Base-by-base conservation (phyloP, 2,329 filamentous ascomycete species). In the Thyridium curvatum region DNA sequence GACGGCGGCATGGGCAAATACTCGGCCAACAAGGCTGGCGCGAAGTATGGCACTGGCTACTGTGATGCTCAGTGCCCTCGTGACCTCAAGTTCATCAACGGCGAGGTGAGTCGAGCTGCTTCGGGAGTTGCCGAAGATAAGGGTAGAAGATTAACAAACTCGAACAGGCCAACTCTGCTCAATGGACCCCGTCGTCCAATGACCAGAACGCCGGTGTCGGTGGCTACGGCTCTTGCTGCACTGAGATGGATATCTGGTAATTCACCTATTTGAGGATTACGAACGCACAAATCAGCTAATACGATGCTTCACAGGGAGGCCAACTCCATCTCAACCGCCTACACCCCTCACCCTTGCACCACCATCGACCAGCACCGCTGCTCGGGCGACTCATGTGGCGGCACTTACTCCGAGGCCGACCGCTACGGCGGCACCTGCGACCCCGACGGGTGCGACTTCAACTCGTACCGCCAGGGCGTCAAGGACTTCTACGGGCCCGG, bases 401-500 rank as follows among this genome's bases (percentile, higher is more conserved):
- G 68, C 35, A 64, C 66, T 14, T 72, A 67, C 51, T 65, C 59
- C 6, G 50, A 55, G 38, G 21, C 21, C 21, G 58, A 68, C 44
- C 73, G 76, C 47, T 79, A 79, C 53, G 61, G 55, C 12, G 77
- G 77, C 42, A 59, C 71, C 32, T 84, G 79, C 61, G 79, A 83
- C 55, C 72, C 73, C 41, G 73, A 78, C 46, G 79, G 79, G 16
- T 84, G 79, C 51, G 79, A 82, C 53, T 81, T 76, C 66, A 81
- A 81, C 68, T 62, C 71, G 18, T 83, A 73, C 71, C 77, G 78
- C 50, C 68, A 77, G 64, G 79, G 77, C 33, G 71, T 74, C 57
- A 62, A 61, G 28, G 61, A 64, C 55, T 84, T 82, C 65, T 83
- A 74, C 58, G 79, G 78, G 30, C 60, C 67, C 0, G 73, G 70